Conservation (phyloP, 495 filamentous ascomycete species). For the Friedmanniomyces endolithicus region DNA sequence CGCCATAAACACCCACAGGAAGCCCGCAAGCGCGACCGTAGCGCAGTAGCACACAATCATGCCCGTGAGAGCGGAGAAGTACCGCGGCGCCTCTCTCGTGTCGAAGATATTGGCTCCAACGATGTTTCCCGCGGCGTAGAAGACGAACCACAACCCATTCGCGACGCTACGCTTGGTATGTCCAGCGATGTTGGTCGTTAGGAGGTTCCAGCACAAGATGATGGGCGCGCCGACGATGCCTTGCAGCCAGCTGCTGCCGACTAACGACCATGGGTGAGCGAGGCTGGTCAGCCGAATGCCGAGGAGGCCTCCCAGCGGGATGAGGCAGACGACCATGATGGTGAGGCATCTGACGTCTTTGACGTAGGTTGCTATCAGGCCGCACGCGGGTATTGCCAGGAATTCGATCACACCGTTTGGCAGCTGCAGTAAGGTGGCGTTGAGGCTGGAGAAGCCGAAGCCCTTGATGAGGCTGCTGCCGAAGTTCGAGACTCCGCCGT, state of each 20-base stretch:
- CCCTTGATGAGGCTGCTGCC: slow-evolving; percentile 40
- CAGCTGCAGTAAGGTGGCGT: slow-evolving; percentile 6
- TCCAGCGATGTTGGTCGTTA: slow-evolving; percentile 15
- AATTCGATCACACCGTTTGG: slow-evolving; percentile 22
- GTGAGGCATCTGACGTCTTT: slow-evolving; percentile 26
- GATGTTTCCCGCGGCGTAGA: slow-evolving; percentile 25
- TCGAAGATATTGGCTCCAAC: slow-evolving; percentile 28
- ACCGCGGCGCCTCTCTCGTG: slow-evolving; percentile 23
- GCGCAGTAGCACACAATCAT: slow-evolving; percentile 9
- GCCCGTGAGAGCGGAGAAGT: slow-evolving; percentile 26
- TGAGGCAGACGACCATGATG: slow-evolving; percentile 30
- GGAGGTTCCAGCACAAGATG: slow-evolving; percentile 8
- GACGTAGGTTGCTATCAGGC: slow-evolving; percentile 19
- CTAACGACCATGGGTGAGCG: slow-evolving; percentile 38
- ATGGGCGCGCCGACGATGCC: slow-evolving; percentile 7
- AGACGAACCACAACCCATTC: slow-evolving; percentile 27
- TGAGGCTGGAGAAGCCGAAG: slow-evolving; percentile 34
- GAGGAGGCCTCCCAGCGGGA: slow-evolving; percentile 35
- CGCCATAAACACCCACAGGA: slow-evolving; percentile 4
- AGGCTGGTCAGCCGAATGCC: slow-evolving; percentile 35
- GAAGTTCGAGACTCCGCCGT: slow-evolving; percentile 14
- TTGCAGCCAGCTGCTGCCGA: slow-evolving; percentile 41
- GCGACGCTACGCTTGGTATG: slow-evolving; percentile 29
- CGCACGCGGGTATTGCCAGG: slow-evolving; percentile 14
- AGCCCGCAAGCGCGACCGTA: background rate